Evolutionary conservation across 2,329 filamentous ascomycete genomes (phyloP).

Genomic region (Lithohypha guttulata): DNA sequence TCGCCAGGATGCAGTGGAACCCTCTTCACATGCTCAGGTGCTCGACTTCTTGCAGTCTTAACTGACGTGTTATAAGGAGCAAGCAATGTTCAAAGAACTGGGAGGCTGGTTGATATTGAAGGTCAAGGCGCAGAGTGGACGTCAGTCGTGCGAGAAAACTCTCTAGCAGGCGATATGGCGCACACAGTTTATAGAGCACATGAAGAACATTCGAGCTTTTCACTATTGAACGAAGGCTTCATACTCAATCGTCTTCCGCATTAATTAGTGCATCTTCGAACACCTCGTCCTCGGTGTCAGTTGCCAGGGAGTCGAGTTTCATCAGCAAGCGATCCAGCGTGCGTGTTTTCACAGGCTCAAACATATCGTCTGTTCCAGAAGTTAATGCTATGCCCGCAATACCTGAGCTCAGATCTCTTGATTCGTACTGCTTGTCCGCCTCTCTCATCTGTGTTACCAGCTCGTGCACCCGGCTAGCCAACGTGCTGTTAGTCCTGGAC

Average conservation of each 20-base stretch:
- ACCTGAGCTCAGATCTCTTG: slow-evolving; percentile 25
- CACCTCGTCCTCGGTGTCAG: slow-evolving; percentile 9
- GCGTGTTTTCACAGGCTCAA: slow-evolving; percentile 62
- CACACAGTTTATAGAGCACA: too few species aligned
- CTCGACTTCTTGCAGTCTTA: too few species aligned
- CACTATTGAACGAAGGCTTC: too few species aligned
- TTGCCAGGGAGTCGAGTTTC: slow-evolving; percentile 60
- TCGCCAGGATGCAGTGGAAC: too few species aligned
- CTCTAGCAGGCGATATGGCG: too few species aligned
- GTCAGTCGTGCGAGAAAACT: too few species aligned
- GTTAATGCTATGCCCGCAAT: slow-evolving; percentile 13
- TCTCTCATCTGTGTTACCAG: slow-evolving; percentile 15
- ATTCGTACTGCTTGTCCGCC: slow-evolving; percentile 23
- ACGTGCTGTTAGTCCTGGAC: slow-evolving; percentile 48
- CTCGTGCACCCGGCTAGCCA: slow-evolving; percentile 53
- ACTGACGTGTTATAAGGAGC: too few species aligned
- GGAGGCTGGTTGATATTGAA: too few species aligned
- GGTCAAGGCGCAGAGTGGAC: too few species aligned
- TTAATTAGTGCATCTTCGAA: slow-evolving; percentile 5
- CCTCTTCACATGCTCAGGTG: too few species aligned
- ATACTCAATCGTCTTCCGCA: neutral
- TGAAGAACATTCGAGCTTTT: too few species aligned
- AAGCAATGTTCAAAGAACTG: too few species aligned
- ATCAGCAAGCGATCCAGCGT: slow-evolving; percentile 78
- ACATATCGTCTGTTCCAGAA: slow-evolving; percentile 26